Percentiles rank a stretch among this genome's conserved stretches.
Evolutionary conservation across 176 grass and related monocot species (phyloP).

Genomic region (Cenchrus americanus): DNA sequence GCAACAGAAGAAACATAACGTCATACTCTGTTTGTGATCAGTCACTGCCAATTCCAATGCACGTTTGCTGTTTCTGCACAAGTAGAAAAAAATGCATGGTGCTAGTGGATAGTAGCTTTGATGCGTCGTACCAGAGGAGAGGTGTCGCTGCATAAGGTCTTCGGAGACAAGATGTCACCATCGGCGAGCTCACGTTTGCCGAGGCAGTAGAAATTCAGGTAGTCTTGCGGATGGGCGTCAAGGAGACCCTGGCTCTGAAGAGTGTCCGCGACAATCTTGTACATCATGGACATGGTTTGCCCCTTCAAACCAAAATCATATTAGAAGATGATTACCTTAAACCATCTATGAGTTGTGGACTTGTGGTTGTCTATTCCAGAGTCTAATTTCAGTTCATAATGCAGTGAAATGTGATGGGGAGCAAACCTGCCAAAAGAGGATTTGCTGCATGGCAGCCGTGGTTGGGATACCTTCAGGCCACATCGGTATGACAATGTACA

Average conservation of each 20-base stretch:
- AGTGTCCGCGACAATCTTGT: conserved; percentile 60
- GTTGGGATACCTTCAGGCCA: conserved; percentile 91
- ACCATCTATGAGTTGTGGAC: not conserved
- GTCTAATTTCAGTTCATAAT: not conserved
- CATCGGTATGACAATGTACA: conserved; percentile 91
- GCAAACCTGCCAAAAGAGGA: conserved; percentile 94
- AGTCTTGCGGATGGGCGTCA: conserved; percentile 64
- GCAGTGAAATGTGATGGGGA: not conserved
- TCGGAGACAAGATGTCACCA: conserved; percentile 7
- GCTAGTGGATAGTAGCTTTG: not conserved
- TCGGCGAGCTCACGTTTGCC: conserved; percentile 52
- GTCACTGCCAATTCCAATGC: not conserved
- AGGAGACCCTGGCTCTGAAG: conserved; percentile 51
- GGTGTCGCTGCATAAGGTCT: conserved; percentile 38
- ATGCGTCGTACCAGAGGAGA: conserved; percentile 27
- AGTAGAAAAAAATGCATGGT: not conserved
- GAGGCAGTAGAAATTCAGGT: conserved; percentile 78
- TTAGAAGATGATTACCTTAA: not conserved
- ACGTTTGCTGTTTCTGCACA: not conserved
- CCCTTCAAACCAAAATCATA: conserved; percentile 37
- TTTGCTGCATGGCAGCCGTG: conserved; percentile 75
- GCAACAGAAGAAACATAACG: not conserved
- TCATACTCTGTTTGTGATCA: not conserved
- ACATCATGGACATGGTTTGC: conserved; percentile 81
- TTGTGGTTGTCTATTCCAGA: not conserved